Evolutionary conservation across 352 stramenopile species (phyloP).

Genomic region (Phytopythium litorale): DNA sequence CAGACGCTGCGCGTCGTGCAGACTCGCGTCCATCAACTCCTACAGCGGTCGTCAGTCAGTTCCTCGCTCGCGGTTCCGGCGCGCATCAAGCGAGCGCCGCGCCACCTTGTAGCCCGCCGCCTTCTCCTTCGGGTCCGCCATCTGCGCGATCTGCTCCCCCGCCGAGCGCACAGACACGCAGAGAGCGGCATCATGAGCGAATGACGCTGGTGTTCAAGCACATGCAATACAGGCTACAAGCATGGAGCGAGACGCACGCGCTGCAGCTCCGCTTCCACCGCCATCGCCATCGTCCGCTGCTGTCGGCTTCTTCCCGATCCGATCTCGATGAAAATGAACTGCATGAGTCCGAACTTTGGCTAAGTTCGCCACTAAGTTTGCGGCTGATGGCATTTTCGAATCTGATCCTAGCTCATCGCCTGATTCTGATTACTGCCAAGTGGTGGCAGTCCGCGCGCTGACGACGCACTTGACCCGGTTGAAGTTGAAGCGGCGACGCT

Average conservation of each 20-base stretch:
- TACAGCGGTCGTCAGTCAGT: slow-evolving; percentile 7
- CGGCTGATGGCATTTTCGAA: too few relatives aligned
- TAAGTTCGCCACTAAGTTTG: background rate
- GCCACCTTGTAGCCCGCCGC: slow-evolving; percentile 65
- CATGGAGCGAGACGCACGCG: slow-evolving; percentile 27
- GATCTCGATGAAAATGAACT: background rate
- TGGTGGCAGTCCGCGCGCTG: slow-evolving; percentile 25
- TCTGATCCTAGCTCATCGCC: background rate
- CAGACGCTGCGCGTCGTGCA: slow-evolving; percentile 38
- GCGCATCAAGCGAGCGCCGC: background rate
- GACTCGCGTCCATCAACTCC: slow-evolving; percentile 44
- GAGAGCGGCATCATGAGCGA: background rate
- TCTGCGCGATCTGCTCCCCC: slow-evolving; percentile 44
- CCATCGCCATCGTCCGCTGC: background rate
- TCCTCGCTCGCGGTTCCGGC: too few relatives aligned
- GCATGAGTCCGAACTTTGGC: background rate
- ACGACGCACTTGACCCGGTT: slow-evolving; percentile 3
- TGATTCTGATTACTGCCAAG: slow-evolving; percentile 47
- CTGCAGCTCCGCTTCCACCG: slow-evolving; percentile 27
- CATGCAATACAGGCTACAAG: too few relatives aligned
- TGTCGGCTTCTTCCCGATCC: background rate
- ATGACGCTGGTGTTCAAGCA: background rate
- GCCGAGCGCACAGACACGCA: background rate
- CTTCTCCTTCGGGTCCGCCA: slow-evolving; percentile 79
- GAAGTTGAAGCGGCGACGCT: slow-evolving; percentile 19